Evolutionary conservation across 1,284 basidiomycete species (phyloP), one percentile per base, ranked within the genome.

Genomic region (Ceratorhiza oryzae-sativae): DNA sequence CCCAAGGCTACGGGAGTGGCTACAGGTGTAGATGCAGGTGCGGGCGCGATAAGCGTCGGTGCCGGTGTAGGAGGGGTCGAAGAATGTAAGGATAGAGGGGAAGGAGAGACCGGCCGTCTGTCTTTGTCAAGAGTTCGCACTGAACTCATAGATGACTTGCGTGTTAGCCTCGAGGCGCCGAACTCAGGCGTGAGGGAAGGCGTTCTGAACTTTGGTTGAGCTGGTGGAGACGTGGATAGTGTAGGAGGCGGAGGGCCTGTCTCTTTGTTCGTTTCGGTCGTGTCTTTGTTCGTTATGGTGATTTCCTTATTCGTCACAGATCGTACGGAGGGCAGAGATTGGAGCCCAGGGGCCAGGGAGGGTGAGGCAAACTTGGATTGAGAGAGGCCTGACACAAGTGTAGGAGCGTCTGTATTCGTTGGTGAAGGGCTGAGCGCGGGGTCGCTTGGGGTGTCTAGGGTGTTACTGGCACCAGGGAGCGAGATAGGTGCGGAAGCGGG

Each of bases 101-200:
- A 61, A 32, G 41, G 45, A 61, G 59, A 46, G 41, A 61, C 27
- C n/a, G 41, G 27, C 32, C 42, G 59, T 61, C 32, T 61, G 30
- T 61, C 41, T 20, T 42, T 61, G 53, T 70, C 53, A 23, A 42
- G 30, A 18, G 53, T 70, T 36, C 67, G 67, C 30, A 70, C 42
- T 23, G 67, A 70, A 30, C 55, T 70, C 41, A 42, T 70, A 20
- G 67, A 70, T 20, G 67, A 23, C 18, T 70, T 70, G 55, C 67
- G 67, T 46, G 67, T 30, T 20, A 70, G 51, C 59, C 59, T 61
- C 59, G 41, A 61, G 59, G 59, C 39, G 39, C 67, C 55, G 13
- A 56, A 68, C n/a, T 49, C 39, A 13, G 63, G 51, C 36, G 63
- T 42, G 48, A 68, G 34, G 2, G 67, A 32, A 6, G 67, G 55